Base-by-base conservation (phyloP, 2,329 filamentous ascomycete genomes). In the Capronia epimyces region DNA sequence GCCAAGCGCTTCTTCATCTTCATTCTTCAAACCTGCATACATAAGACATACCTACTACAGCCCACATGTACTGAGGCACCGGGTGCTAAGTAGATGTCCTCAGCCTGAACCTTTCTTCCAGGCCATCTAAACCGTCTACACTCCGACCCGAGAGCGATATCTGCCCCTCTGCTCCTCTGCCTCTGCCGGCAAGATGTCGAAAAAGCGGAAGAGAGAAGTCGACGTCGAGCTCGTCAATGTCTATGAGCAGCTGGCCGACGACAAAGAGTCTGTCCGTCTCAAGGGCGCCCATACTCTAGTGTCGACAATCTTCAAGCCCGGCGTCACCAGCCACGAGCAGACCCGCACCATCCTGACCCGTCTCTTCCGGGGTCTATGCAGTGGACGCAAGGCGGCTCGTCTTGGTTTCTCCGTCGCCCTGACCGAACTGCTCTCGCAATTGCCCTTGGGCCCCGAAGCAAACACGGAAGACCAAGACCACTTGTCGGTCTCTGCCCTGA, bases 401-500 rank as follows among this genome's bases (percentile, higher is more conserved):
- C 73, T 93, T 44, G 93, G 93, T 2, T 96, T 95, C 67, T 95
- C 89, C 47, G 77, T 96, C 49, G 91, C 91, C 0, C 72, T 97
- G 59, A 86, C 89, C 0, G 90, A 96, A 68, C 72, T 94, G 7
- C 66, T 95, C 39, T 76, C 80, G 3, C 81, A 91, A 63, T 70
- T 90, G 3, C 86, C 86, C 62, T 80, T 62, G 1, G 46, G 58
- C 2, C 32, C 65, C 44, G 53, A 64, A 48, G 57, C 63, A 7
- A 61, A 67, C 12, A 66, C 65, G 15, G 18, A 52, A 74, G 25
- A 66, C 62, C 47, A 52, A 74, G 25, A 66, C 62, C 47, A 63
- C 77, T 34, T 56, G 24, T 43, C 55, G 12, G 12, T 50, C 10
- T 60, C 67, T 2, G 66, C 71, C 37, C 63, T 78, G 2, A 66